Base-by-base conservation (phyloP, 768 basidiomycete species). In the Phylloporus sp. region DNA sequence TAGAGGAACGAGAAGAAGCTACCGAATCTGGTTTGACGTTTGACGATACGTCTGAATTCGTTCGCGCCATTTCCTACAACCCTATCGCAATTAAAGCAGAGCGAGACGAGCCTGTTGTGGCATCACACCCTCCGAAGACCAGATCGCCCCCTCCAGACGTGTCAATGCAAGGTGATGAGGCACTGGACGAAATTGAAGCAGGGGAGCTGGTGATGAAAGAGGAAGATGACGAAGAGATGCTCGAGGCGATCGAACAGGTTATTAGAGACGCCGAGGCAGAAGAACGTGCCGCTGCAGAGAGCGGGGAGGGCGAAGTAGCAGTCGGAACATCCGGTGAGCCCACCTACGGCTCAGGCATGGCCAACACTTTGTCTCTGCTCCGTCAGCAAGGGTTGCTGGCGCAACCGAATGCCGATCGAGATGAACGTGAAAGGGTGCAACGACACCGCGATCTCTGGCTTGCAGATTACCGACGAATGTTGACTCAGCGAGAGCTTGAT, bases 11-110 rank as follows among this genome's bases (percentile, higher is more conserved):
- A 22, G 75, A 70, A 3, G 69, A 71, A 16, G 73, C 69, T 18
- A 45, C 49, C 10, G 52, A 60, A 27, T 54, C 59, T 13, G 88
- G 87, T 20, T 74, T 97, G 28, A 89, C 88, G 0, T 93, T 99
- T 56, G 95, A 98, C 63, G 95, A 97, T 59, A 98, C 95, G 0
- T 92, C 93, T 1, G 95, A 97, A 67, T 99, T 99, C 58, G 91
- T 98, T 35, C 84, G 94, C 16, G 85, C 84, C 15, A 89, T 91
- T 42, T 82, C 84, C 2, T 83, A 82, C 56, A 81, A 83, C 56
- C 83, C 85, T 0, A 67, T 79, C 2, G 70, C 74, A 35, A 75
- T 75, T 29, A 81, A 86, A 59, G 64, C 60, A 31, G 82, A 80
- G 60, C 76, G 67, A 6, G 72, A 63, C 47, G 78, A 77, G 59